These are phyloP conservation scores for Phytophthora megakarya DNA, from an alignment of 352 stramenopile species.

Conservation along the genomic window DNA sequence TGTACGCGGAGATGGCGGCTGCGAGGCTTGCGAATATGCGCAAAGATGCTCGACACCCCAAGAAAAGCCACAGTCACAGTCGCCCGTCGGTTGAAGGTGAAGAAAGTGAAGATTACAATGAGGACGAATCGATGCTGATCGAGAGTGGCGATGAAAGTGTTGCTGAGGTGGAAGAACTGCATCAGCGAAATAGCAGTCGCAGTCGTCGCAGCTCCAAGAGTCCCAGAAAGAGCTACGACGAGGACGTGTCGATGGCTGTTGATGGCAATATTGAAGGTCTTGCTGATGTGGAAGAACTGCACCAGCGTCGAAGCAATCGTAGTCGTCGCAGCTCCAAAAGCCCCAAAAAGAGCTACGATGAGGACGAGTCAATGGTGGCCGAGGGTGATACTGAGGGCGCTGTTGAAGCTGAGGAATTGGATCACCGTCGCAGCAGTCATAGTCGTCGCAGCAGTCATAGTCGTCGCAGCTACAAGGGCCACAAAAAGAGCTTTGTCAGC, in stretches of 20 bases:
- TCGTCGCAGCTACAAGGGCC: slow-evolving; percentile 26
- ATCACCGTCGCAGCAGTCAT: slow-evolving; percentile 26
- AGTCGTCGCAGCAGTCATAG: slow-evolving; percentile 37
- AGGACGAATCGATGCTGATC: slow-evolving; percentile 27
- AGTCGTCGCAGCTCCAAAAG: too few species aligned
- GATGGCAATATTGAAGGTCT: slow-evolving; percentile 24
- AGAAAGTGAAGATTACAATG: slow-evolving; percentile 35
- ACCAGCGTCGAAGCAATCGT: slow-evolving; percentile 26
- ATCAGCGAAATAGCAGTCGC: slow-evolving; percentile 16
- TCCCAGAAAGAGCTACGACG: slow-evolving; percentile 38
- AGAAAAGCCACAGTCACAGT: slow-evolving; percentile 35
- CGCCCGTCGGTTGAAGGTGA: slow-evolving; percentile 22
- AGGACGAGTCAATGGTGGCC: slow-evolving; percentile 28
- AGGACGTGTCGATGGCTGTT: slow-evolving; percentile 28
- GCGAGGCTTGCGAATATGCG: slow-evolving; percentile 61
- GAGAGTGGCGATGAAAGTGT: slow-evolving; percentile 26
- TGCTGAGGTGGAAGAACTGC: slow-evolving; percentile 21
- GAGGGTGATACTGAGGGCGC: slow-evolving; percentile 25
- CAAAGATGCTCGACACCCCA: slow-evolving; percentile 64
- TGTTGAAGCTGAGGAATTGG: slow-evolving; percentile 21
- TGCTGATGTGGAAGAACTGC: slow-evolving; percentile 21
- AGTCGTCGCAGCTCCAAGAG: slow-evolving; percentile 23
- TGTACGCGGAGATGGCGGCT: slow-evolving; percentile 76
- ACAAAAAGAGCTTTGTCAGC: slow-evolving; percentile 41
- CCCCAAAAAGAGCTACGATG: slow-evolving; percentile 11